A percentile compares a stretch with the other conserved stretches of the same genome.
These are phyloP conservation scores for Nannochloropsis oceanica DNA, from an alignment of 108 stramenopile genomes.

Conservation along the genomic window DNA sequence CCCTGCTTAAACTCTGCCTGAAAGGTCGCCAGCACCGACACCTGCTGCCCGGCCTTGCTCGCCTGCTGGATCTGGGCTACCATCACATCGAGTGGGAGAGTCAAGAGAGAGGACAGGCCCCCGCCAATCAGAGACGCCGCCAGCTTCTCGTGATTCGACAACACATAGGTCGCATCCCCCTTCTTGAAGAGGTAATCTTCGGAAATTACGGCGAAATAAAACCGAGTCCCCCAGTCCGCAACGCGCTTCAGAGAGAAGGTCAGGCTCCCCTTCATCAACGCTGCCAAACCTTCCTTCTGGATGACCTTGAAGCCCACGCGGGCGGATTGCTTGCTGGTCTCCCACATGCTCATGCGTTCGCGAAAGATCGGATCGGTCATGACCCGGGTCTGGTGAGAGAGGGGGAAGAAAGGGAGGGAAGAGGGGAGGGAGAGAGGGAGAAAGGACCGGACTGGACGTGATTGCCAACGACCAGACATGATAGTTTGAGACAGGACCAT, in stretches of 20 bases:
- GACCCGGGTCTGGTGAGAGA: conserved; percentile 38
- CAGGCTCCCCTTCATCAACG: conserved; percentile 47
- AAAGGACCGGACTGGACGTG: too few species aligned
- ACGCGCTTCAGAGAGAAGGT: conserved; percentile 49
- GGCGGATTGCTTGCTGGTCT: conserved; percentile 20
- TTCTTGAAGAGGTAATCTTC: conserved; percentile 6
- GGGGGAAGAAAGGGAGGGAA: neutral
- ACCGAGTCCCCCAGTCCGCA: conserved; percentile 48
- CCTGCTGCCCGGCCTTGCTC: conserved; percentile 41
- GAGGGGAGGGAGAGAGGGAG: too few species aligned
- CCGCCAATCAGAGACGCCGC: conserved; percentile 40
- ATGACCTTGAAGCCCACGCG: conserved; percentile 41
- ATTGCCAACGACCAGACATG: too few species aligned
- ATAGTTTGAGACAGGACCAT: too few species aligned
- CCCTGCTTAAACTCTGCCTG: neutral
- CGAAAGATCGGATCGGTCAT: conserved; percentile 52
- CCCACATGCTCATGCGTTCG: neutral
- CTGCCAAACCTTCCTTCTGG: conserved; percentile 30
- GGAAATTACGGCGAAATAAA: conserved; percentile 38
- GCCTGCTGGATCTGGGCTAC: conserved; percentile 50
- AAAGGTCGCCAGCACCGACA: neutral
- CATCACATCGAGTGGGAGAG: conserved; percentile 46
- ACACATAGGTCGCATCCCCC: neutral
- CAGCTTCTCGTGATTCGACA: conserved; percentile 19
- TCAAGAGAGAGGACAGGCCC: conserved; percentile 23